These are phyloP conservation scores for Hericium coralloides DNA, from an alignment of 768 basidiomycete species.

Conservation along the genomic window DNA sequence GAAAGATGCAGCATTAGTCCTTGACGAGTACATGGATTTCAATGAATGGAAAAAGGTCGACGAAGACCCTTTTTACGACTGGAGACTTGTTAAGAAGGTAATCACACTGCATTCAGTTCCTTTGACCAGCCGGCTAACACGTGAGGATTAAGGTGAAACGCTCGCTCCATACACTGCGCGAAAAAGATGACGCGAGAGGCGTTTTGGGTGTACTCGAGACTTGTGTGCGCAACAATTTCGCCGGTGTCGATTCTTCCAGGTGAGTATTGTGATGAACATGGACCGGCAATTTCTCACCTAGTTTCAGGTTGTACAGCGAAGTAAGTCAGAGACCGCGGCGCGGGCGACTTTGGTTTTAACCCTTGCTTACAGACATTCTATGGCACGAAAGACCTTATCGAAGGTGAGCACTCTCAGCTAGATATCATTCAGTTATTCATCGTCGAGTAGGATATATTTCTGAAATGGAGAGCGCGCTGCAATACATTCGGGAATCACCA, in stretches of 20 bases:
- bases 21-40: constrained; percentile 81
- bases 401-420: constrained; percentile 40
- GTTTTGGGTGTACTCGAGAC: constrained; percentile 87
- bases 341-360: constrained; percentile 7
- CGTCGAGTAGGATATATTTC: constrained; percentile 55
- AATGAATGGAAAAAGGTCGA: constrained; percentile 86
- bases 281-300: constrained; percentile 2
- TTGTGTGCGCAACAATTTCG: constrained; percentile 88
- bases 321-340: constrained; percentile 22
- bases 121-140: background rate
- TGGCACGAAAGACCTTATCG: constrained; percentile 86
- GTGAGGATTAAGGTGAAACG: constrained; percentile 47
- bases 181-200: constrained; percentile 74
- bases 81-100: constrained; percentile 75
- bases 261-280: constrained; percentile 14
- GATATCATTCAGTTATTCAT: constrained; percentile 1
- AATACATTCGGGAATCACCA: constrained; percentile 64
- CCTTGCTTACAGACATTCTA: constrained; percentile 59
- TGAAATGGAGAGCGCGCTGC: constrained; percentile 70
- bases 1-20: constrained; percentile 66
- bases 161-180: constrained; percentile 62
- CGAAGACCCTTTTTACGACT: constrained; percentile 89
- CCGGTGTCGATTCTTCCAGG: constrained; percentile 82
- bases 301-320: constrained; percentile 76
- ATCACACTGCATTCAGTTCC: background rate